A percentile compares a stretch with the other conserved stretches of the same genome.
phyloP scores from a whole-genome alignment of 1,284 basidiomycete species.

The Lentinus polychrous region DNA sequence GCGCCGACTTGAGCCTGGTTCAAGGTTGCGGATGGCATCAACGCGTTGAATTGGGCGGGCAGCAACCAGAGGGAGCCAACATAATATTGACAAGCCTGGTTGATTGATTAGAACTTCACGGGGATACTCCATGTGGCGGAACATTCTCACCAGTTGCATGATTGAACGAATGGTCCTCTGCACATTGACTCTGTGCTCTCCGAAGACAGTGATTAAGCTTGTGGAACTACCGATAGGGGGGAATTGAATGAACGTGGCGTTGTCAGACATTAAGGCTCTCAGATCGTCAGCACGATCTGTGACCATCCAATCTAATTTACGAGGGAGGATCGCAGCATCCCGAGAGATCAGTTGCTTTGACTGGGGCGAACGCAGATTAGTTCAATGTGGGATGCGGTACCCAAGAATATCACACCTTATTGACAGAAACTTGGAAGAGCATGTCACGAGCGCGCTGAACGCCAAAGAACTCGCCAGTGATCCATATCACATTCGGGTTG shows the following conservation, averaged over 20 bases:
- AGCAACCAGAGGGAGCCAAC: slow-evolving; percentile 95
- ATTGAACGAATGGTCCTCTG: slow-evolving; percentile 92
- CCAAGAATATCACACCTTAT: slow-evolving; percentile 65
- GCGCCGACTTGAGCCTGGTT: slow-evolving; percentile 82
- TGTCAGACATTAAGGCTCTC: slow-evolving; percentile 90
- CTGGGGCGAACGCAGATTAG: slow-evolving; percentile 35
- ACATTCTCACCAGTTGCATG: slow-evolving; percentile 90
- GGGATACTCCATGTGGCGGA: neutral
- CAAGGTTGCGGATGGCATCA: slow-evolving; percentile 76
- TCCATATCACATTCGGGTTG: slow-evolving; percentile 78
- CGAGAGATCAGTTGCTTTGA: slow-evolving; percentile 88
- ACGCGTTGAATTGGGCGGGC: slow-evolving; percentile 88
- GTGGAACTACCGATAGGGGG: slow-evolving; percentile 88
- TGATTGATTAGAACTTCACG: neutral
- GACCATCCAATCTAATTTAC: slow-evolving; percentile 98
- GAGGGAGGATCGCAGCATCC: slow-evolving; percentile 90
- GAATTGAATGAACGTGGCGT: slow-evolving; percentile 93
- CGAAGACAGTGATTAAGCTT: slow-evolving; percentile 90
- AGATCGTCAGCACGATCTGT: slow-evolving; percentile 89
- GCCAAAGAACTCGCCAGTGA: slow-evolving; percentile 96
- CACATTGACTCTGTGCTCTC: slow-evolving; percentile 92
- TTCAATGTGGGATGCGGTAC: neutral
- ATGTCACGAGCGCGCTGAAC: slow-evolving; percentile 94
- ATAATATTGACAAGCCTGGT: slow-evolving; percentile 92
- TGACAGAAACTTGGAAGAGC: slow-evolving; percentile 82